These are phyloP conservation scores for Penicillium griseofulvum DNA, from an alignment of 2,329 filamentous ascomycete species.

Conservation along the genomic window DNA sequence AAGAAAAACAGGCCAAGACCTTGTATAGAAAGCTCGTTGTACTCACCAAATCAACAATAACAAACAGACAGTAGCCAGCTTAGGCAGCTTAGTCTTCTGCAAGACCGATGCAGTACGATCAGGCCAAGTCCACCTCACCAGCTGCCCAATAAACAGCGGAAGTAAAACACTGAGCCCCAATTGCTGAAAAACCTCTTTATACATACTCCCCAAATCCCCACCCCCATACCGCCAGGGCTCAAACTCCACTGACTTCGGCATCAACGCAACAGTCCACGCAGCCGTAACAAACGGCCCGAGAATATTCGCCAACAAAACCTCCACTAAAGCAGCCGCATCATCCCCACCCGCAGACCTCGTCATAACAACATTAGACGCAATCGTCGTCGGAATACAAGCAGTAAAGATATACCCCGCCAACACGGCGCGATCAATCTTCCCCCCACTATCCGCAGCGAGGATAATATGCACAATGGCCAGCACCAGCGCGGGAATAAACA, in stretches of 20 bases:
- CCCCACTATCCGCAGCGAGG: constrained; percentile 46
- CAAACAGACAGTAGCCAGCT: constrained; percentile 46
- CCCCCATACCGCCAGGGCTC: constrained; percentile 46
- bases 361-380: constrained; percentile 72
- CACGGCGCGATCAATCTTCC: constrained; percentile 59
- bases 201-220: constrained; percentile 59
- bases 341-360: constrained; percentile 67
- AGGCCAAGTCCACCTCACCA: constrained; percentile 56
- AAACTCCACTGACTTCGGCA: constrained; percentile 45
- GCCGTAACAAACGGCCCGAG: constrained; percentile 67
- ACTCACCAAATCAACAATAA: constrained; percentile 57
- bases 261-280: constrained; percentile 56
- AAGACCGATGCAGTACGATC: constrained; percentile 43
- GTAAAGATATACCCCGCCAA: constrained; percentile 66
- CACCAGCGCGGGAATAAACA: constrained; percentile 63
- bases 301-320: constrained; percentile 69
- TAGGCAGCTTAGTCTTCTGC: constrained; percentile 53
- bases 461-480: constrained; percentile 56
- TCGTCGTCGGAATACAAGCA: constrained; percentile 69
- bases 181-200: constrained; percentile 65
- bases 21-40: not conserved
- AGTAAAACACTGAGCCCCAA: constrained; percentile 65
- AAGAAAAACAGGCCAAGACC: not conserved
- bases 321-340: constrained; percentile 63
- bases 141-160: constrained; percentile 62